Evolutionary conservation across 495 filamentous ascomycete genomes (phyloP).

Genomic region (Podospora comata): DNA sequence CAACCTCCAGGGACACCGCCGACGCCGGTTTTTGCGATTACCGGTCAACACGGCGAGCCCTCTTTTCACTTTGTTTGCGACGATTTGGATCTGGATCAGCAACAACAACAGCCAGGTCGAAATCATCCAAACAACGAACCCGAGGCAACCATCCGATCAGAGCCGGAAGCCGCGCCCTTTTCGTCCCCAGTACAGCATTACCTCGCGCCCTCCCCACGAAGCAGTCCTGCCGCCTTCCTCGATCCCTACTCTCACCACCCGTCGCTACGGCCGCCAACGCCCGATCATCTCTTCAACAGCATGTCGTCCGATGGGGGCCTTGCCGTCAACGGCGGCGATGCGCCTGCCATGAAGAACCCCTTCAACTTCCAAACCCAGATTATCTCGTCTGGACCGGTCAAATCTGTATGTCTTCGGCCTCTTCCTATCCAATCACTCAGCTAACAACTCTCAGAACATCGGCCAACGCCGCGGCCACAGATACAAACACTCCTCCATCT

Average conservation of each 20-base stretch:
- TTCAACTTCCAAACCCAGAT: constrained; percentile 94
- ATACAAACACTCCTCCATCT: constrained; percentile 96
- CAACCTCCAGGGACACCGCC: constrained; percentile 19
- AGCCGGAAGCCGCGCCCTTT: neutral
- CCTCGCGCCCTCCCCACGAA: constrained; percentile 16
- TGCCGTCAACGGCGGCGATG: constrained; percentile 29
- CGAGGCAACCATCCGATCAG: neutral
- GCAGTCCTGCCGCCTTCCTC: constrained; percentile 22
- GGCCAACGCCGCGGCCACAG: constrained; percentile 93
- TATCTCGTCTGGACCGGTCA: constrained; percentile 72
- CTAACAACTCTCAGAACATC: constrained; percentile 54
- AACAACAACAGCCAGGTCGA: constrained; percentile 1
- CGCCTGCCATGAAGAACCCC: constrained; percentile 51
- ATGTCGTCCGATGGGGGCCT: constrained; percentile 37
- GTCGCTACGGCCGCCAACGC: constrained; percentile 21
- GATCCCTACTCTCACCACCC: constrained; percentile 19
- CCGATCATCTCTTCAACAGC: constrained; percentile 26
- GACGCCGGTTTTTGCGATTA: constrained; percentile 30
- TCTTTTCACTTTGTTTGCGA: constrained; percentile 18
- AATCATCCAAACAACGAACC: neutral
- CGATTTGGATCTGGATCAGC: constrained; percentile 19
- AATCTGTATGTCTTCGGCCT: constrained; percentile 61
- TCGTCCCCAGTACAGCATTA: neutral
- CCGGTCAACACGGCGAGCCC: constrained; percentile 22
- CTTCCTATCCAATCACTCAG: neutral